These are phyloP conservation scores for Chenopodium quinoa DNA, from an alignment of 148 eudicot genomes.

Conservation along the genomic window DNA sequence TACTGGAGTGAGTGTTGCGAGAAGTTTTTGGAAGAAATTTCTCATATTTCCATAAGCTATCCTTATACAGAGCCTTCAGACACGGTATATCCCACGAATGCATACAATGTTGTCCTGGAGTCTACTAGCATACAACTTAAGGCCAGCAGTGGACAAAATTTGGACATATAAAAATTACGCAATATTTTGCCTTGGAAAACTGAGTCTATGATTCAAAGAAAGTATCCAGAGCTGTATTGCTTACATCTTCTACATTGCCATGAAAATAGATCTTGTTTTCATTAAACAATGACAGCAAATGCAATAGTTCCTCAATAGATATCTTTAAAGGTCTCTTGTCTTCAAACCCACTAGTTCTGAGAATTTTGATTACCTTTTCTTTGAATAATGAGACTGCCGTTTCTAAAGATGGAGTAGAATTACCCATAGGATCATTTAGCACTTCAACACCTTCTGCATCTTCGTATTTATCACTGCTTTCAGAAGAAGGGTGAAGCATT, in stretches of 20 bases:
- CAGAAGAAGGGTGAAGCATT: conserved; percentile 1
- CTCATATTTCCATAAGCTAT: neutral
- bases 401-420: conserved; percentile 16
- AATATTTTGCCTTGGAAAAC: neutral
- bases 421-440: neutral
- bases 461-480: conserved; percentile 28
- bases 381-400: conserved; percentile 40
- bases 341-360: conserved; percentile 63
- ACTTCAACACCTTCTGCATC: conserved; percentile 21
- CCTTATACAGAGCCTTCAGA: neutral
- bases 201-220: conserved; percentile 24
- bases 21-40: neutral
- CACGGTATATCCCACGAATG: neutral
- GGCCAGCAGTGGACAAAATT: neutral
- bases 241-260: conserved; percentile 34
- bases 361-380: conserved; percentile 53
- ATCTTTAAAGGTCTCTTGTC: conserved; percentile 91
- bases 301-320: conserved; percentile 61
- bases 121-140: neutral
- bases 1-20: neutral
- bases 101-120: neutral
- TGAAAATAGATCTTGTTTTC: conserved; percentile 60
- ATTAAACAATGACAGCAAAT: conserved; percentile 65
- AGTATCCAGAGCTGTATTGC: conserved; percentile 31
- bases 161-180: neutral